Base-by-base conservation (phyloP, 2,329 filamentous ascomycete species). In the Ceratocystis cacaofunesta region DNA sequence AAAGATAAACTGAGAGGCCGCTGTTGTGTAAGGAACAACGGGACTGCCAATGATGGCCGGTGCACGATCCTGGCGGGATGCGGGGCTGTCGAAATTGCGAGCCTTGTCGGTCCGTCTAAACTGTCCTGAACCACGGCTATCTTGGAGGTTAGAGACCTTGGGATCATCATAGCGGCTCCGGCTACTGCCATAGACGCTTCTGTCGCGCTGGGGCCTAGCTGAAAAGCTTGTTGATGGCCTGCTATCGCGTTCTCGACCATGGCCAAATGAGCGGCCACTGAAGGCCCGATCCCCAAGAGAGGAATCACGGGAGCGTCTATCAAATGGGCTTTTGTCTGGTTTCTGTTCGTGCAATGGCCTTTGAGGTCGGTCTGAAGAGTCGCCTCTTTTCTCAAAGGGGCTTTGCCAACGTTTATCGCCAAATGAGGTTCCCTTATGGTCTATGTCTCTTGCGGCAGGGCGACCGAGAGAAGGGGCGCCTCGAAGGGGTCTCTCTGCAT, bases 1-100 rank as follows among this genome's bases (percentile, higher is more conserved):
- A 72, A 95, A 97, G 1, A 99, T 78, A 70, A 96, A 97, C 68
- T 96, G 88, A 0, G 92, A 96, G 4, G 90, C 89, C 0, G 92
- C 88, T 0, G 90, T 95, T 0, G 89, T 90, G 72, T 92, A 84
- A 15, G 63, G 66, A 15, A 68, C 66, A 28, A 66, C 41, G 17
- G 66, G 66, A 8, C 58, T 65, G 28, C 66, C 66, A 19, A 67
- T 63, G 7, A 63, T 62, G 57, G 66, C 52, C 28, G 52, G 52
- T 10, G 15, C 28, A n/a, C 22, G 52, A 3, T 57, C 52, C 28
- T 57, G 10, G 22, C 15, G 22, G 22, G 28, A 22, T 22, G 52
- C 30, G 12, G 22, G 15, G 22, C 12, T 30, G 52, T 32, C 15
- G 15, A 57, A n/a, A 15, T 32, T 32, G 8, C 28, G 22, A 32